Conservation (phyloP, 345 rosid genomes). For the Passiflora organensis region DNA sequence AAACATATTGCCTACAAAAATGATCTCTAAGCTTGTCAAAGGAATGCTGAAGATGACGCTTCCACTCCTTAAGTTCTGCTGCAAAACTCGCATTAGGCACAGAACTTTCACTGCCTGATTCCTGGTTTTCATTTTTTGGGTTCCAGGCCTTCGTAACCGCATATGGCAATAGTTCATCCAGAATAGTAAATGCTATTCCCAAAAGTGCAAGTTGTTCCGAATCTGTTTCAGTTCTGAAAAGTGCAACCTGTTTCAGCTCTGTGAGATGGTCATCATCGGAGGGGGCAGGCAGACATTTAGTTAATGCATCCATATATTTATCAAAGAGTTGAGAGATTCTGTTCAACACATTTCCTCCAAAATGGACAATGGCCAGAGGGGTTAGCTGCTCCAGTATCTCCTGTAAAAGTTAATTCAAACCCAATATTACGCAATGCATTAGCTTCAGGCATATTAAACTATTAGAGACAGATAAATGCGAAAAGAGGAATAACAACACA, state of each 20-base stretch:
- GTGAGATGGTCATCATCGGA: slow-evolving; percentile 80
- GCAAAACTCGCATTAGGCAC: slow-evolving; percentile 39
- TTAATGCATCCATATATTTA: slow-evolving; percentile 68
- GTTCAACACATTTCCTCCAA: slow-evolving; percentile 67
- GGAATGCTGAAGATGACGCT: slow-evolving; percentile 76
- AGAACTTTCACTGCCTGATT: slow-evolving; percentile 36
- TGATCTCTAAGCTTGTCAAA: slow-evolving; percentile 89
- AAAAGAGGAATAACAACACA: not conserved
- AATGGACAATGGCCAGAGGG: slow-evolving; percentile 61
- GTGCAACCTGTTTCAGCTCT: slow-evolving; percentile 66
- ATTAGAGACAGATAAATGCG: not conserved
- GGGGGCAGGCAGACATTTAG: slow-evolving; percentile 81
- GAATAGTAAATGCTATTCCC: slow-evolving; percentile 85
- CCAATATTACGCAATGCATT: slow-evolving; percentile 13
- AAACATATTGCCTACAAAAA: slow-evolving; percentile 90
- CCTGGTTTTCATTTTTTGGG: slow-evolving; percentile 45
- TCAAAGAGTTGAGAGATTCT: slow-evolving; percentile 77
- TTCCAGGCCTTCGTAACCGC: slow-evolving; percentile 59
- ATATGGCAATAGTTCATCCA: slow-evolving; percentile 75
- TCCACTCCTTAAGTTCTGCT: slow-evolving; percentile 83
- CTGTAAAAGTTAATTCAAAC: slow-evolving; percentile 35
- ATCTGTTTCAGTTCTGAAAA: slow-evolving; percentile 87
- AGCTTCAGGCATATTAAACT: slow-evolving; percentile 1
- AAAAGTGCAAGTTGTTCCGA: slow-evolving; percentile 85
- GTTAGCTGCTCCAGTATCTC: slow-evolving; percentile 80